These are phyloP conservation scores for Pseudogymnoascus sp. DNA, from an alignment of 2,329 filamentous ascomycete genomes.

Conservation along the genomic window DNA sequence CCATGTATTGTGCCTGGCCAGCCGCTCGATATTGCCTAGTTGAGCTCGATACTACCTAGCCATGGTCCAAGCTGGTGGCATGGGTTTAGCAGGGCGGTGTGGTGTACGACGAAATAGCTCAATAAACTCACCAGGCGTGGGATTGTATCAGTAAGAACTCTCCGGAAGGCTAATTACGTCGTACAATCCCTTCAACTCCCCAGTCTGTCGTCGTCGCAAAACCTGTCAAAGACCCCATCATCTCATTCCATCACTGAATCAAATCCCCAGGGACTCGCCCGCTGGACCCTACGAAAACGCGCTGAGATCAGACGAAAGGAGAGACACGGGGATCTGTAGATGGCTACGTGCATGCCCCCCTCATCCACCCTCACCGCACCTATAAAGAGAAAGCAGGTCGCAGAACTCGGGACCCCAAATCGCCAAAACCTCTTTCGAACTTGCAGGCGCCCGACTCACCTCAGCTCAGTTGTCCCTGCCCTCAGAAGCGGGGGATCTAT, in stretches of 20 bases:
- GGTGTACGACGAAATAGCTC: background rate
- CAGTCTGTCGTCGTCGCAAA: background rate
- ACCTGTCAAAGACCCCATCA: background rate
- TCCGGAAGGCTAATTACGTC: background rate
- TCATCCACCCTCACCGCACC: background rate
- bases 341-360: background rate
- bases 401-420: background rate
- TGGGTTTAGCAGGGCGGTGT: background rate
- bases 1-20: background rate
- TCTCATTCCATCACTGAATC: background rate
- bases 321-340: background rate
- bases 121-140: background rate
- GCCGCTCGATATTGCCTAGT: background rate
- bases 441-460: background rate
- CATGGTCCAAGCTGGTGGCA: background rate
- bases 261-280: background rate
- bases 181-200: background rate
- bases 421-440: background rate
- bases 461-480: background rate
- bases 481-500: background rate
- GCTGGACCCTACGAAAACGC: background rate
- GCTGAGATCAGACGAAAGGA: background rate
- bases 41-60: background rate
- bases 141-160: background rate
- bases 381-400: background rate